A percentile compares a stretch with the other conserved stretches of the same genome.
These are phyloP conservation scores for Daedalea quercina DNA, from an alignment of 768 basidiomycete genomes.

Conservation along the genomic window DNA sequence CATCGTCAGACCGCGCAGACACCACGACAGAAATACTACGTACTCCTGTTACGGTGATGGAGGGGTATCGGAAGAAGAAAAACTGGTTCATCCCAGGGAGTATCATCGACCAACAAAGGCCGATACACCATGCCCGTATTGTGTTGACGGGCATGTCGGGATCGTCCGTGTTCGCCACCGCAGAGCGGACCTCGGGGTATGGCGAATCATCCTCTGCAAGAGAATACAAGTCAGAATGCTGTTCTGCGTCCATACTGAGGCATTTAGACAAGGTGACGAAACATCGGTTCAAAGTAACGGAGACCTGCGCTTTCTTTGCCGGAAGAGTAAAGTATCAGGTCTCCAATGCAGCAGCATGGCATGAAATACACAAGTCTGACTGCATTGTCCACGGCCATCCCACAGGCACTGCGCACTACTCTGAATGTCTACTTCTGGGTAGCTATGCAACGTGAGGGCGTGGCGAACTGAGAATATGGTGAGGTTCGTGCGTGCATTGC, in stretches of 20 bases:
- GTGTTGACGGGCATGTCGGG: slow-evolving; percentile 31
- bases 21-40: slow-evolving; percentile 2
- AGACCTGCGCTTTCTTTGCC: no score
- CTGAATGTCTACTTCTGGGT: no score
- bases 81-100: slow-evolving; percentile 75
- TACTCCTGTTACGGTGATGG: slow-evolving; percentile 24
- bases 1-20: slow-evolving; percentile 3
- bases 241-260: not conserved
- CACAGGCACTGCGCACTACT: no score
- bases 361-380: no score
- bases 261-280: no score
- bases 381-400: no score
- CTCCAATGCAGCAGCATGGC: no score
- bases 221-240: not conserved
- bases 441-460: no score
- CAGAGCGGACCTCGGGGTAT: slow-evolving; percentile 47
- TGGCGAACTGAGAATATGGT: no score
- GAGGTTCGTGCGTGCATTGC: no score
- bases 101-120: slow-evolving; percentile 44
- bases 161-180: slow-evolving; percentile 44
- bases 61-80: slow-evolving; percentile 67
- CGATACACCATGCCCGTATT: slow-evolving; percentile 32
- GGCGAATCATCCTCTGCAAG: slow-evolving; percentile 40
- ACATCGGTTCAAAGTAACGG: no score
- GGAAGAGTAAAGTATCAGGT: no score